Evolutionary conservation across 2,329 filamentous ascomycete species (phyloP).

Genomic region (Fusarium sp.): DNA sequence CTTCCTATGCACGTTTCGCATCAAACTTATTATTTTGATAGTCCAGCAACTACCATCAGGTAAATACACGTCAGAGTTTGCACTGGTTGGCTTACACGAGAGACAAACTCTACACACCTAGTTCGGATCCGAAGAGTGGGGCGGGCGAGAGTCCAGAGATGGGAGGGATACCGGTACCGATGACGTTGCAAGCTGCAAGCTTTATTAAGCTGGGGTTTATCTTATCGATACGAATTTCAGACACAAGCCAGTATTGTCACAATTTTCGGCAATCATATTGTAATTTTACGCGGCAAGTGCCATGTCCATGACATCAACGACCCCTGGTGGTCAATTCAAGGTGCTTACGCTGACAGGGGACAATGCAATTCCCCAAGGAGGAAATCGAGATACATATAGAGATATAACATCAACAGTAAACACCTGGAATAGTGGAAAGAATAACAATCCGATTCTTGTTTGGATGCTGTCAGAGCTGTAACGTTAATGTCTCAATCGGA

Average conservation of each 20-base stretch:
- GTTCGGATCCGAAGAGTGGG: slow-evolving; percentile 13
- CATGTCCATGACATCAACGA: slow-evolving; percentile 23
- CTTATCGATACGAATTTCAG: slow-evolving; percentile 5
- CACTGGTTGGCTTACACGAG: not conserved
- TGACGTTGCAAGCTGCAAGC: not conserved
- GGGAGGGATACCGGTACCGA: not conserved
- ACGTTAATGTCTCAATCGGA: no score
- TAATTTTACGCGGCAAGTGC: not conserved
- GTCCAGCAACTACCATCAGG: no score
- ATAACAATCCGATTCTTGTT: no score
- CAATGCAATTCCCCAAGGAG: not conserved
- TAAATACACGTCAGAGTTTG: not conserved
- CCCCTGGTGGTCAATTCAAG: not conserved
- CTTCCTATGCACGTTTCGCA: no score
- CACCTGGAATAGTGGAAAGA: no score
- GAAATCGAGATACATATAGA: not conserved
- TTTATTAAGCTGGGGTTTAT: not conserved
- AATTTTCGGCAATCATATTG: not conserved
- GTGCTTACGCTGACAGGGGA: not conserved
- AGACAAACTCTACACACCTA: not conserved
- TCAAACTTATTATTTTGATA: no score
- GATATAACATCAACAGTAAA: not conserved
- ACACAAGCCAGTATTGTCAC: not conserved
- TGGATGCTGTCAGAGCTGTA: no score
- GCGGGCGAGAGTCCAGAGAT: not conserved